A percentile compares a stretch with the other conserved stretches of the same genome.
phyloP scores from a whole-genome alignment of 371 early-diverging fungal genomes.

The Funneliformis caledonium region DNA sequence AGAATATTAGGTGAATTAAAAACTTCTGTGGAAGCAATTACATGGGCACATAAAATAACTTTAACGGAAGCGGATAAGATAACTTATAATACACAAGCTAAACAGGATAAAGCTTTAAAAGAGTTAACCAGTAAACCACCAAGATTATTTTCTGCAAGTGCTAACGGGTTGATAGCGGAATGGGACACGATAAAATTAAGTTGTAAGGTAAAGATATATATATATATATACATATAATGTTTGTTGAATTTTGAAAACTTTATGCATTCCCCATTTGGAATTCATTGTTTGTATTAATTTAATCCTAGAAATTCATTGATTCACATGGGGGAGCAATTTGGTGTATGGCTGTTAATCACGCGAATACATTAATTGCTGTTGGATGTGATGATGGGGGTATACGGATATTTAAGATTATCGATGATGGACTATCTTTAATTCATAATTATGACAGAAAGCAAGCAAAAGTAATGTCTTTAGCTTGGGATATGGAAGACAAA shows the following conservation, averaged over 20 bases:
- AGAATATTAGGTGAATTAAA: constrained; percentile 80
- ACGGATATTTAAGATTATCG: constrained; percentile 82
- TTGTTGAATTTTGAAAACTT: background rate
- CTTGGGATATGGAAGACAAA: constrained; percentile 79
- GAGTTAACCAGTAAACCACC: constrained; percentile 62
- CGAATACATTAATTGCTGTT: constrained; percentile 79
- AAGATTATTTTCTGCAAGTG: constrained; percentile 86
- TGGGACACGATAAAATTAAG: constrained; percentile 79
- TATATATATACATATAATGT: constrained; percentile 10
- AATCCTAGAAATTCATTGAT: constrained; percentile 59
- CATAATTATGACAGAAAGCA: constrained; percentile 27
- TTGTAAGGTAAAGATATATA: constrained; percentile 60
- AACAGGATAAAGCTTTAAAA: constrained; percentile 57
- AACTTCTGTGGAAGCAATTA: constrained; percentile 78
- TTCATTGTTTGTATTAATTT: background rate
- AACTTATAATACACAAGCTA: constrained; percentile 62
- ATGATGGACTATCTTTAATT: constrained; percentile 69
- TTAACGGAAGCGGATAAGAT: constrained; percentile 64
- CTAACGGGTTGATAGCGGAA: constrained; percentile 86
- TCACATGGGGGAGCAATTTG: constrained; percentile 93
- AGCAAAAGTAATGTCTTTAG: constrained; percentile 66
- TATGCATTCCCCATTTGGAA: constrained; percentile 11
- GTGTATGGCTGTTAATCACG: constrained; percentile 86
- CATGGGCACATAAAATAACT: constrained; percentile 81
- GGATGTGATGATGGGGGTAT: constrained; percentile 95